These are phyloP conservation scores for Fonsecaea monophora DNA, from an alignment of 2,329 filamentous ascomycete genomes.

Conservation along the genomic window DNA sequence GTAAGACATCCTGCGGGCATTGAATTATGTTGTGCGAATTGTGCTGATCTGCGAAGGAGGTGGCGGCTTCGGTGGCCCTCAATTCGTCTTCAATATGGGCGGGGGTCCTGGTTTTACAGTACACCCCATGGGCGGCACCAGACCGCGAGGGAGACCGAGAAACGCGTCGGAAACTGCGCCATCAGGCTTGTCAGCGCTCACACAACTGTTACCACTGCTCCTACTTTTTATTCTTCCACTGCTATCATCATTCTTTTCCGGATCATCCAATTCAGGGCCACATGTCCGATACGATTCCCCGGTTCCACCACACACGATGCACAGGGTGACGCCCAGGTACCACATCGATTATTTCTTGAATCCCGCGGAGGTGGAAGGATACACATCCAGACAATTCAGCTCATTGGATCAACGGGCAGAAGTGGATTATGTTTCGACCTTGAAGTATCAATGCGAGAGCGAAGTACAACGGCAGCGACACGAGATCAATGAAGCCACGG, in stretches of 20 bases:
- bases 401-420: conserved; percentile 82
- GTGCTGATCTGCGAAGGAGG: conserved; percentile 49
- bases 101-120: conserved; percentile 90
- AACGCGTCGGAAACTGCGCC: conserved; percentile 62
- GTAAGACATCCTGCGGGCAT: conserved; percentile 51
- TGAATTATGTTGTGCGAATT: not conserved
- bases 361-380: conserved; percentile 75
- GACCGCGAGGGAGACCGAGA: conserved; percentile 77
- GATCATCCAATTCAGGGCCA: conserved; percentile 65
- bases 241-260: conserved; percentile 77
- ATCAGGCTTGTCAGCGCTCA: conserved; percentile 64
- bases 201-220: conserved; percentile 82
- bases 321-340: conserved; percentile 72
- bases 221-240: conserved; percentile 87
- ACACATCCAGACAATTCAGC: conserved; percentile 70
- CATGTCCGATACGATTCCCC: conserved; percentile 77
- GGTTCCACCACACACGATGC: conserved; percentile 72
- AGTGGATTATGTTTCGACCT: conserved; percentile 68
- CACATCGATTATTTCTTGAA: conserved; percentile 86
- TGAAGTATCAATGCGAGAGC: conserved; percentile 75
- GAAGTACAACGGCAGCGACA: conserved; percentile 72
- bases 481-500: conserved; percentile 77
- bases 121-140: conserved; percentile 88
- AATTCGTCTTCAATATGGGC: conserved; percentile 94
- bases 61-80: conserved; percentile 76